These are phyloP conservation scores for Penicillium sp. DNA, from an alignment of 2,329 filamentous ascomycete species.

Conservation along the genomic window DNA sequence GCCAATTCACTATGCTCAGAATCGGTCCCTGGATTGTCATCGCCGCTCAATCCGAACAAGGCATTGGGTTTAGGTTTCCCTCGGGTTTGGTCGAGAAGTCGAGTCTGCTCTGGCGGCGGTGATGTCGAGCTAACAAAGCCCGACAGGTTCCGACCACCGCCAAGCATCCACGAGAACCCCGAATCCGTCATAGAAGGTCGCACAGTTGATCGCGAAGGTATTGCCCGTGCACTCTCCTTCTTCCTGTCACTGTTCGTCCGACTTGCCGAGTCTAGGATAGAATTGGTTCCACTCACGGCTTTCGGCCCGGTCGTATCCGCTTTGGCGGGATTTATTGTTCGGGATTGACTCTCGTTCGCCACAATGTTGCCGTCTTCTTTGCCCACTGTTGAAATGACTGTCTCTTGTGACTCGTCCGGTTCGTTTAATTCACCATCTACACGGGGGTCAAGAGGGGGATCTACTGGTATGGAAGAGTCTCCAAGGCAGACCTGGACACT, in stretches of 20 bases:
- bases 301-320: slow-evolving; percentile 12
- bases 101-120: slow-evolving; percentile 46
- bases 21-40: slow-evolving; percentile 29
- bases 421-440: slow-evolving; percentile 7
- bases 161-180: slow-evolving; percentile 54
- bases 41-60: slow-evolving; percentile 37
- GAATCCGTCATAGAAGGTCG: slow-evolving; percentile 48
- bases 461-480: slow-evolving; percentile 37
- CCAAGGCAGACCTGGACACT: slow-evolving; percentile 47
- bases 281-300: slow-evolving; percentile 13
- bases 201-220: slow-evolving; percentile 25
- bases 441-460: slow-evolving; percentile 7
- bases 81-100: slow-evolving; percentile 34
- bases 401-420: background rate
- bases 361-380: background rate
- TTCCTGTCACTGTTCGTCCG: slow-evolving; percentile 10
- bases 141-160: slow-evolving; percentile 45
- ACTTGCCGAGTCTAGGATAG: slow-evolving; percentile 6
- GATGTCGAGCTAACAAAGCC: slow-evolving; percentile 49
- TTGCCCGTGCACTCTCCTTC: slow-evolving; percentile 19
- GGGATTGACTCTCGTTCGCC: slow-evolving; percentile 10
- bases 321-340: background rate
- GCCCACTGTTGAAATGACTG: background rate
- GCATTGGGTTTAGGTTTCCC: slow-evolving; percentile 33
- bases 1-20: slow-evolving; percentile 42